Conservation (phyloP, 768 basidiomycete genomes). For the Tulasnella sp. region DNA sequence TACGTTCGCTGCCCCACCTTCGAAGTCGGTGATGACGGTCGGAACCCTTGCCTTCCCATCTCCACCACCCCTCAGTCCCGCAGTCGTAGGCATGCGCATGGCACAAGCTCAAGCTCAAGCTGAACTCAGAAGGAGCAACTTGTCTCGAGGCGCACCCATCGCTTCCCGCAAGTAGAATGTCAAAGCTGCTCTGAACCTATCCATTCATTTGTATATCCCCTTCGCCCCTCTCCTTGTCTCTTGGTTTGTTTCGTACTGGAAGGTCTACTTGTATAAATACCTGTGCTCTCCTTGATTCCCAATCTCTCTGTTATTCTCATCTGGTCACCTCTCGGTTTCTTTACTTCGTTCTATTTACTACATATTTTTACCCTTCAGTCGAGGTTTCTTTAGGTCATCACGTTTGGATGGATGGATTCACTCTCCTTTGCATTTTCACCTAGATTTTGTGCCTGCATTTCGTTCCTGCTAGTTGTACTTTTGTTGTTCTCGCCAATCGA, state of each 20-base stretch:
- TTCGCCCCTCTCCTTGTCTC: not conserved
- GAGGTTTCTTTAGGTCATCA: not conserved
- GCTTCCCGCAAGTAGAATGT: not conserved
- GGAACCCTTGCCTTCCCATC: conserved; percentile 10
- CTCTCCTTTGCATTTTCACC: not conserved
- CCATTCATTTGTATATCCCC: not conserved
- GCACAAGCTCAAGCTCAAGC: conserved; percentile 1
- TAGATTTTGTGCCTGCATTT: not conserved
- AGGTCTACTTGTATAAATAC: not conserved
- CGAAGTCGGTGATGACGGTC: conserved; percentile 6
- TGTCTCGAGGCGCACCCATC: not conserved
- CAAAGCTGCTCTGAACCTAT: not conserved
- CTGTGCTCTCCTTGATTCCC: not conserved
- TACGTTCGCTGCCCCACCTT: not conserved
- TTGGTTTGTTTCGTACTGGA: not conserved
- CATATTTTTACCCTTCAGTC: not conserved
- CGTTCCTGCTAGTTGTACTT: not conserved
- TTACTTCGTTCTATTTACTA: not conserved
- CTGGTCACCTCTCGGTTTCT: not conserved
- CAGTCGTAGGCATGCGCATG: conserved; percentile 3
- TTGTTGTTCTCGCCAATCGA: not conserved
- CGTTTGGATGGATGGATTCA: not conserved
- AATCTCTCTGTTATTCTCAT: not conserved
- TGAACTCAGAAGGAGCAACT: not conserved
- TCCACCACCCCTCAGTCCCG: conserved; percentile 10